Percentiles rank a stretch among this genome's conserved stretches.
phyloP scores from a whole-genome alignment of 2,329 filamentous ascomycete genomes.

The Aspergillus neotritici region DNA sequence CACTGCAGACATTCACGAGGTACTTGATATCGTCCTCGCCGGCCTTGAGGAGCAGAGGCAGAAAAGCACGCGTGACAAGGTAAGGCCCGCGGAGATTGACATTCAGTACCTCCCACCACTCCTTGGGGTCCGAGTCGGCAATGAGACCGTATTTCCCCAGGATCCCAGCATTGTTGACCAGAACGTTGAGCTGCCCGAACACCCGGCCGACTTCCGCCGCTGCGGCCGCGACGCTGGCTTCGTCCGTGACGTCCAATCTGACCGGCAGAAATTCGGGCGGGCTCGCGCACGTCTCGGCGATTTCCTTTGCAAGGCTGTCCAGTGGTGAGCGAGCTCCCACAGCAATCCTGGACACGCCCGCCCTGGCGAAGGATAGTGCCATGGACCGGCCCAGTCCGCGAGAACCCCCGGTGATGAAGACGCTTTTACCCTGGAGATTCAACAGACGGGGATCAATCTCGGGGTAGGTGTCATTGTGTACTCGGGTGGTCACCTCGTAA shows the following conservation, averaged over 20 bases:
- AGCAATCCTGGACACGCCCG: constrained; percentile 36
- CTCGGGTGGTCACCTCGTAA: constrained; percentile 21
- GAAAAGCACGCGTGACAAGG: constrained; percentile 11
- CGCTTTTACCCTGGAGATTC: constrained; percentile 25
- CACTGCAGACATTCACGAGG: constrained; percentile 36
- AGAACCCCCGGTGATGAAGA: constrained; percentile 36
- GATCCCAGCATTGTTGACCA: constrained; percentile 34
- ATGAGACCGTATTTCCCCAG: constrained; percentile 14
- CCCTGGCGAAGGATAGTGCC: constrained; percentile 27
- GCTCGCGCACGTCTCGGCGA: too few species aligned
- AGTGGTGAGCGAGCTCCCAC: too few species aligned
- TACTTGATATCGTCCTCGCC: constrained; percentile 13
- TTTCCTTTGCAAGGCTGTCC: too few species aligned
- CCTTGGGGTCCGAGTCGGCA: constrained; percentile 11
- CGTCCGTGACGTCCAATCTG: constrained; percentile 32
- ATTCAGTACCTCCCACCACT: constrained; percentile 18
- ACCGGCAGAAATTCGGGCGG: constrained; percentile 27
- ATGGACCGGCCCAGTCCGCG: constrained; percentile 34
- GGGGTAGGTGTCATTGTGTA: constrained; percentile 33
- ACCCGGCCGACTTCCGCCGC: constrained; percentile 24
- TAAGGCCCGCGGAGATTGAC: constrained; percentile 19
- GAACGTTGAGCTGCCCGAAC: constrained; percentile 31
- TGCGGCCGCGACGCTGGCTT: constrained; percentile 27
- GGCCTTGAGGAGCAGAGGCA: constrained; percentile 26
- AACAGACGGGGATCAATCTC: constrained; percentile 26